phyloP scores from a whole-genome alignment of 1,284 basidiomycete species.

The Cryptococcus sp. region DNA sequence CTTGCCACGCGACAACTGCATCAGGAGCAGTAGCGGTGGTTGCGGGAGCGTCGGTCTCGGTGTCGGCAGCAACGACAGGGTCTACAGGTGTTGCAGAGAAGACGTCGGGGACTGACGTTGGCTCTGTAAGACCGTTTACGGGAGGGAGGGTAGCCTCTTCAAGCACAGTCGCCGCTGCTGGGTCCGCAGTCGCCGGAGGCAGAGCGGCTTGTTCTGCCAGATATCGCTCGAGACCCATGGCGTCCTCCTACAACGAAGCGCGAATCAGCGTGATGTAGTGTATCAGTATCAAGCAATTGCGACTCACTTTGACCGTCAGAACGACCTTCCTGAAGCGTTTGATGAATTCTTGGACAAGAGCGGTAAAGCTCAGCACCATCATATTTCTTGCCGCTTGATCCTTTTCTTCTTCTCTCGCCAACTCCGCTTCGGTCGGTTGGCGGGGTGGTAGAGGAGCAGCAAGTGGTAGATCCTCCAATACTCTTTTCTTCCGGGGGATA shows the following conservation, averaged over 20 bases:
- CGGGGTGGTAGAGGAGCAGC: constrained; percentile 88
- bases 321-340: constrained; percentile 91
- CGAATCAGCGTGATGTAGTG: neutral
- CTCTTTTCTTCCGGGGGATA: constrained; percentile 75
- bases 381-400: constrained; percentile 78
- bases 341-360: constrained; percentile 84
- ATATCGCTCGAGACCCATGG: constrained; percentile 16
- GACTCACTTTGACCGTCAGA: constrained; percentile 72
- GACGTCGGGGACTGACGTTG: no score
- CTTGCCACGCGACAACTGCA: constrained; percentile 32
- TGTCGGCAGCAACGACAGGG: neutral
- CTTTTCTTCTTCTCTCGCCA: constrained; percentile 78
- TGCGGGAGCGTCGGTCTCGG: neutral
- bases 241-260: constrained; percentile 24
- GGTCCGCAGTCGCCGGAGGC: neutral
- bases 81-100: no score
- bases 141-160: no score
- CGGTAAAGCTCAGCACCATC: constrained; percentile 82
- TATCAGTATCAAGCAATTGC: neutral
- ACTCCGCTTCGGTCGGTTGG: constrained; percentile 77
- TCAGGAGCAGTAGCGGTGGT: neutral
- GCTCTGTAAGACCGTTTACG: no score
- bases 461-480: constrained; percentile 81
- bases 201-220: constrained; percentile 26
- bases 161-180: neutral